phyloP scores from a whole-genome alignment of 2,329 filamentous ascomycete species.

The Phyllosticta ampelicida region DNA sequence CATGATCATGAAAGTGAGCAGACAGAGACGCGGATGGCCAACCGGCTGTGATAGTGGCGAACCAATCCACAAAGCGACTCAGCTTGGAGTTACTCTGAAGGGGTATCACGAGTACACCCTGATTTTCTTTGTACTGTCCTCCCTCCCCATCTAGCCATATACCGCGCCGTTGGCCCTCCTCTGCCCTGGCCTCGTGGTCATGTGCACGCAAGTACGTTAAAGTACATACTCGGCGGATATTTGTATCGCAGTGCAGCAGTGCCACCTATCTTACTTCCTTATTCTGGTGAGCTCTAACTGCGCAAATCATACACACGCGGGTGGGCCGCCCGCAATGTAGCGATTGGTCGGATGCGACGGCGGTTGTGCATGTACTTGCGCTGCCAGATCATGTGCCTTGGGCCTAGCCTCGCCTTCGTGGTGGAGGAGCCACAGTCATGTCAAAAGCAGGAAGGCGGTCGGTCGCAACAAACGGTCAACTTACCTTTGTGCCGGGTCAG shows the following conservation, averaged over 20 bases:
- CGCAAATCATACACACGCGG: too few species aligned
- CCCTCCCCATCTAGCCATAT: neutral
- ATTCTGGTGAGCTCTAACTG: too few species aligned
- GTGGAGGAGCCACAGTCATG: too few species aligned
- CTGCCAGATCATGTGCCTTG: neutral
- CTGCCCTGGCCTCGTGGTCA: neutral
- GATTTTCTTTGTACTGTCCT: neutral
- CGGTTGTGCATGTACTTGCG: too few species aligned
- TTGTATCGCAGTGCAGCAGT: neutral
- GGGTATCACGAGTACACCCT: neutral
- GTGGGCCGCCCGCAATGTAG: neutral
- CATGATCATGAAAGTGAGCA: too few species aligned
- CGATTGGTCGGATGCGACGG: too few species aligned
- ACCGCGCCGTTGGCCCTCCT: neutral
- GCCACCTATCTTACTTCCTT: neutral
- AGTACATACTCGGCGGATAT: neutral
- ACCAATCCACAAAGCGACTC: too few species aligned
- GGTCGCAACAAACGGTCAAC: neutral
- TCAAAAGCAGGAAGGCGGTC: neutral
- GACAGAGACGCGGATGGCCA: too few species aligned
- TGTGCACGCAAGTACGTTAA: neutral
- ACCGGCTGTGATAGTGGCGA: too few species aligned
- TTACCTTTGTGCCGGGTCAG: neutral
- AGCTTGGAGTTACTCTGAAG: too few species aligned
- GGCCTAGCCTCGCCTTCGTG: too few species aligned